phyloP scores from a whole-genome alignment of 2,329 filamentous ascomycete species.

The Knoxdaviesia proteae region DNA sequence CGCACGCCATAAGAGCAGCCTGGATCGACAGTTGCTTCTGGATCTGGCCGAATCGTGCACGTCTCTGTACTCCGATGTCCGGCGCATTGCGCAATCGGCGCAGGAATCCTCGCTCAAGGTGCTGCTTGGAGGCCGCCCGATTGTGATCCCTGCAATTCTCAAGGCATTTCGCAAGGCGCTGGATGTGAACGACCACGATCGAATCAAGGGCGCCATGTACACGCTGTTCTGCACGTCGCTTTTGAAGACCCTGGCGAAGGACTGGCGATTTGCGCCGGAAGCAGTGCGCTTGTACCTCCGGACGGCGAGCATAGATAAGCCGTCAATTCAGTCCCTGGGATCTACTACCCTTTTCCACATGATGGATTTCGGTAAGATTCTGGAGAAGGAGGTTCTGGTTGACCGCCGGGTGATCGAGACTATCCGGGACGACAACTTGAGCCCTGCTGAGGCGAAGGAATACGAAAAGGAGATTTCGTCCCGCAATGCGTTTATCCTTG shows the following conservation, averaged over 20 bases:
- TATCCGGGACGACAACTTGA: conserved; percentile 20
- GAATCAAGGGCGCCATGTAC: conserved; percentile 89
- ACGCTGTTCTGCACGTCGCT: conserved; percentile 76
- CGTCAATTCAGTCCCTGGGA: conserved; percentile 80
- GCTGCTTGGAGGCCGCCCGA: conserved; percentile 65
- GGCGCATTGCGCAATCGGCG: conserved; percentile 79
- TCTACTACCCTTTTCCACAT: conserved; percentile 65
- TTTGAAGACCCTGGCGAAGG: conserved; percentile 66
- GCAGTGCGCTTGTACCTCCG: conserved; percentile 78
- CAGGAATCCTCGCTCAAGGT: conserved; percentile 87
- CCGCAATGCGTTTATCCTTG: conserved; percentile 53
- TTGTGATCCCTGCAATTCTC: conserved; percentile 79
- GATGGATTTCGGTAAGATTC: conserved; percentile 75
- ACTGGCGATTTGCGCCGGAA: conserved; percentile 90
- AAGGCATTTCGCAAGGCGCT: conserved; percentile 60
- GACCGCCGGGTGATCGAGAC: conserved; percentile 48
- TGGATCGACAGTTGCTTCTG: conserved; percentile 67
- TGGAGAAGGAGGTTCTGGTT: conserved; percentile 70
- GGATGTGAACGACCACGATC: conserved; percentile 60
- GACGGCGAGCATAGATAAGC: conserved; percentile 76
- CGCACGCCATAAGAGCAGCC: conserved; percentile 67
- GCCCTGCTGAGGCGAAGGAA: conserved; percentile 30
- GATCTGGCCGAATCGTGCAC: conserved; percentile 80
- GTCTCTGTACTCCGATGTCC: conserved; percentile 84
- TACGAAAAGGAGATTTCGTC: conserved; percentile 20